A percentile compares a stretch with the other conserved stretches of the same genome.
Evolutionary conservation across 768 basidiomycete species (phyloP).

Genomic region (Coprinellus micaceus): DNA sequence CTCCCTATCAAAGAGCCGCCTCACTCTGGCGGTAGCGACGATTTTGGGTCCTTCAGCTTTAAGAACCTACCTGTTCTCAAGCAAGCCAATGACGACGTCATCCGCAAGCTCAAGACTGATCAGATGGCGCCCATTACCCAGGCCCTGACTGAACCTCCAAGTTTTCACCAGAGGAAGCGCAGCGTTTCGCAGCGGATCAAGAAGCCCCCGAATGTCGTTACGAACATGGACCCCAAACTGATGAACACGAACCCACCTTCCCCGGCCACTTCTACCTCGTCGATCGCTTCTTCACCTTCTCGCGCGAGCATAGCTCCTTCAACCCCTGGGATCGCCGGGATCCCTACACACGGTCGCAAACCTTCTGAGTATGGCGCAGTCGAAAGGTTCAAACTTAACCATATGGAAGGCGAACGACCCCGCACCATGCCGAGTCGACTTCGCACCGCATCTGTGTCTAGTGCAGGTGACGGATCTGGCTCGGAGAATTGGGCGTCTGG

Average conservation of each 20-base stretch:
- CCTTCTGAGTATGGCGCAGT: conserved; percentile 87
- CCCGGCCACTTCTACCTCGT: conserved; percentile 87
- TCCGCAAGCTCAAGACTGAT: conserved; percentile 91
- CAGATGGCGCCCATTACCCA: conserved; percentile 78
- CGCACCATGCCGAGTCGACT: conserved; percentile 84
- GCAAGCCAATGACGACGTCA: conserved; percentile 97
- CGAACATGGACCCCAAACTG: conserved; percentile 59
- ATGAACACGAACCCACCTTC: conserved; percentile 79
- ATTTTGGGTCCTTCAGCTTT: conserved; percentile 97
- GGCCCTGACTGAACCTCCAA: conserved; percentile 61
- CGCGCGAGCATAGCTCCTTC: conserved; percentile 68
- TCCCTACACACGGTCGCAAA: conserved; percentile 66
- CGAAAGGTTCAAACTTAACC: conserved; percentile 82
- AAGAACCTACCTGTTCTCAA: conserved; percentile 95
- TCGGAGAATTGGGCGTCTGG: conserved; percentile 72
- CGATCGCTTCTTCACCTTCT: conserved; percentile 86
- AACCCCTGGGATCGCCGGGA: conserved; percentile 54
- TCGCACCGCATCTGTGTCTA: conserved; percentile 83
- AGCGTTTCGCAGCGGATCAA: conserved; percentile 82
- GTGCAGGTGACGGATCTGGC: conserved; percentile 72
- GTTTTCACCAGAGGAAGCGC: conserved; percentile 61
- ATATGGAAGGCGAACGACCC: conserved; percentile 76
- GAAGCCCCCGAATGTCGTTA: conserved; percentile 78
- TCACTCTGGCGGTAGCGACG: conserved; percentile 66
- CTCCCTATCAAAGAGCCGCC: conserved; percentile 42